A percentile compares a stretch with the other conserved stretches of the same genome.
Conservation (phyloP, 1,284 basidiomycete species). For the Tilletiopsis washingtonensis region DNA sequence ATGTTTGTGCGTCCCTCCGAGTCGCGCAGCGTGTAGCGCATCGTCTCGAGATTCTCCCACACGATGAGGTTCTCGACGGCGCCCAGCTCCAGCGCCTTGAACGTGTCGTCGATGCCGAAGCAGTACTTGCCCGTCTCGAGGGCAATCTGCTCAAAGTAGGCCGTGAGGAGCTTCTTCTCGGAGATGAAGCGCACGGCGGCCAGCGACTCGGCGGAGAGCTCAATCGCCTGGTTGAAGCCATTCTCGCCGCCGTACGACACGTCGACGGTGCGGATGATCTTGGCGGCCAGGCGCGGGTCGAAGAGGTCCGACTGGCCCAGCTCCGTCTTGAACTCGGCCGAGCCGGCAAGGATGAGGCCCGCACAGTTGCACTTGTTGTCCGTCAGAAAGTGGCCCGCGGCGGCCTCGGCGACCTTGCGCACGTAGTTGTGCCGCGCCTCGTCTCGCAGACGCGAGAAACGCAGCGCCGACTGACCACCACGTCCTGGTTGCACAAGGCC, state of each 20-base stretch:
- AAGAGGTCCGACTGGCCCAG: conserved; percentile 94
- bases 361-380: conserved; percentile 97
- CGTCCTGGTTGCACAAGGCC: conserved; percentile 56
- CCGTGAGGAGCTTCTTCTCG: conserved; percentile 78
- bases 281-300: conserved; percentile 68
- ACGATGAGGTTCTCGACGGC: conserved; percentile 95
- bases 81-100: conserved; percentile 92
- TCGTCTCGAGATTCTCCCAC: conserved; percentile 69
- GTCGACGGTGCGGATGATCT: conserved; percentile 69
- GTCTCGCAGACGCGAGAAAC: conserved; percentile 98
- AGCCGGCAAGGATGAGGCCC: conserved; percentile 93
- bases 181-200: conserved; percentile 99
- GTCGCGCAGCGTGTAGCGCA: conserved; percentile 38
- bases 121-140: conserved; percentile 96
- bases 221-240: conserved; percentile 97
- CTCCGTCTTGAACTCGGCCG: conserved; percentile 98
- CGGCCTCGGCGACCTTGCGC: conserved; percentile 92
- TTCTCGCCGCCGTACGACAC: conserved; percentile 99
- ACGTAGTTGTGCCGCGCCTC: conserved; percentile 99
- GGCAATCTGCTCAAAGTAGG: conserved; percentile 98
- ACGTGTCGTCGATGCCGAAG: conserved; percentile 93
- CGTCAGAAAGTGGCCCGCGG: conserved; percentile 96
- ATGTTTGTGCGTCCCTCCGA: conserved; percentile 32
- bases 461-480: conserved; percentile 98
- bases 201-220: conserved; percentile 87